Base-by-base conservation (phyloP, 176 grass and related monocot genomes). In the Avena eriantha region DNA sequence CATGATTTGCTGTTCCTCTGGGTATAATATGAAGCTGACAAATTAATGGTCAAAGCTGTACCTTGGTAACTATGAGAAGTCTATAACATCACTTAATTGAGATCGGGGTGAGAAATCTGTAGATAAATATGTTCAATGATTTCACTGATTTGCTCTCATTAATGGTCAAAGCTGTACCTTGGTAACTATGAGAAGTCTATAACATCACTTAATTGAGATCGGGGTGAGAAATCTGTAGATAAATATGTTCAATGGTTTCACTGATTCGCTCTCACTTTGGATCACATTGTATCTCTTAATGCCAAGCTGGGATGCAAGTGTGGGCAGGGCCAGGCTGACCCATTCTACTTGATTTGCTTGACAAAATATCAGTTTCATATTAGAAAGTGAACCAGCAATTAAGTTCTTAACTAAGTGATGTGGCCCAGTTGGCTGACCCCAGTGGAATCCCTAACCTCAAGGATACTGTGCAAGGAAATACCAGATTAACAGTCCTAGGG, bases 11-110 rank as follows among this genome's bases (percentile, higher is more conserved):
- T 80, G 0, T 56, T 77, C 35, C 34, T 70, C 17, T 22, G 18
- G 18, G 16, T 53, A 64, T 68, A 34, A 45, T 34, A 71, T 79
- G 8, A 3, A 22, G 75, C 21, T 76, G 2, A 12, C 56, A 22
- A 51, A 59, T 73, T 41, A 53, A 14, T 56, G 4, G 60, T 23
- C 11, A 46, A 83, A 83, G 8, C 45, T 69, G 19, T 69, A 69
- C 54, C 71, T 35, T 73, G 29, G 18, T 57, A 68, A 89, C 5
- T 17, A 47, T 69, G 24, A 81, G 45, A 60, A 48, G 47, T 67
- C 50, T 81, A 11, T 59, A 76, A 2, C 55, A 49, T 47, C 51
- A 78, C 3, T 77, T 83, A 34, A 48, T 49, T 83, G 19, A 1
- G 5, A 23, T 49, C 22, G 15, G 49, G 22, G 21, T 24, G 48